phyloP scores from a whole-genome alignment of 2,329 filamentous ascomycete genomes.

The Aspergillus transmontanensis region DNA sequence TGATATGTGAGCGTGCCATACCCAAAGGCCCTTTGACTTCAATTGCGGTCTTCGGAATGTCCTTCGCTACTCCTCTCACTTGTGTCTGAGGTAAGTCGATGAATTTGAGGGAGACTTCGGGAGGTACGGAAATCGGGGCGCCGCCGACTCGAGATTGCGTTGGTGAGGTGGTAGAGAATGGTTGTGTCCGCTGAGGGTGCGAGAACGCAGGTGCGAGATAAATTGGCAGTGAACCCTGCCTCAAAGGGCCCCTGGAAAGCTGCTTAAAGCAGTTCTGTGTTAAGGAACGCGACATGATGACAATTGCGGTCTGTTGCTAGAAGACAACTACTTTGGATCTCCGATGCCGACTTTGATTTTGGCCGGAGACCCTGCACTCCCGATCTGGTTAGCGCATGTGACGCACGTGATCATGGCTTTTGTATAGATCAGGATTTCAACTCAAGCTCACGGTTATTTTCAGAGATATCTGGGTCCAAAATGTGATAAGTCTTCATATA shows the following conservation, averaged over 20 bases:
- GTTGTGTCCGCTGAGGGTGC: slow-evolving; percentile 45
- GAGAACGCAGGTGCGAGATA: slow-evolving; percentile 75
- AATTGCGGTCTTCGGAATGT: slow-evolving; percentile 65
- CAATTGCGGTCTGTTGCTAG: slow-evolving; percentile 27
- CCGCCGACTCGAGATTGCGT: slow-evolving; percentile 81
- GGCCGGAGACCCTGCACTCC: slow-evolving; percentile 24
- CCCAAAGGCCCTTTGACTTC: slow-evolving; percentile 81
- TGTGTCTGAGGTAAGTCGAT: slow-evolving; percentile 65
- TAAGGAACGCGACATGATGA: slow-evolving; percentile 65
- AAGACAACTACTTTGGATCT: slow-evolving; percentile 26
- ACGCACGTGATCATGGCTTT: slow-evolving; percentile 19
- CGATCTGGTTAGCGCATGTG: slow-evolving; percentile 17
- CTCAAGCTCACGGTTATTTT: neutral
- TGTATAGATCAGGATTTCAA: slow-evolving; percentile 14
- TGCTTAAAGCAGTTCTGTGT: slow-evolving; percentile 63
- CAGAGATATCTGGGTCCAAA: neutral
- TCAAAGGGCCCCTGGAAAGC: slow-evolving; percentile 52
- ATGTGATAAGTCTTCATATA: neutral
- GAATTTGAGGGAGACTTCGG: slow-evolving; percentile 73
- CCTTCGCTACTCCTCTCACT: slow-evolving; percentile 62
- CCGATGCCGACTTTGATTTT: slow-evolving; percentile 35
- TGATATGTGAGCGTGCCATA: slow-evolving; percentile 32
- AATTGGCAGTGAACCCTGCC: slow-evolving; percentile 61
- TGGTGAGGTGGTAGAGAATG: slow-evolving; percentile 72
- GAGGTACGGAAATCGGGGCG: slow-evolving; percentile 77